Percentiles rank a stretch among this genome's conserved stretches.
Evolutionary conservation across 306 rosid genomes (phyloP).

Genomic region (Cyamopsis tetragonoloba): DNA sequence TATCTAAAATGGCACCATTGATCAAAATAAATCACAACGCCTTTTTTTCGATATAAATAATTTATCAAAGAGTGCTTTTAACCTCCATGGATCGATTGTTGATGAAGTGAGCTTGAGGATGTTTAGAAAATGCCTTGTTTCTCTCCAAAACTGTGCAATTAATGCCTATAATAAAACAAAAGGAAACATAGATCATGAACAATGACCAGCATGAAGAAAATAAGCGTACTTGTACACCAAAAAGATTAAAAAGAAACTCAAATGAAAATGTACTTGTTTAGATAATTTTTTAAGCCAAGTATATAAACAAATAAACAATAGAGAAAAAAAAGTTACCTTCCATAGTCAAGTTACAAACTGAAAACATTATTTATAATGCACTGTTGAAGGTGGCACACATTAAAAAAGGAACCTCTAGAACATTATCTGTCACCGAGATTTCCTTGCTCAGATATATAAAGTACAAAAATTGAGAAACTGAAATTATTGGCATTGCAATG

Average conservation of each 20-base stretch:
- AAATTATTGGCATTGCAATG: background rate
- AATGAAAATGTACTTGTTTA: background rate
- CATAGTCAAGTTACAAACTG: background rate
- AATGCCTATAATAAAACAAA: constrained; percentile 49
- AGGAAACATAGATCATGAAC: background rate
- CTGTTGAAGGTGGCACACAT: constrained; percentile 11
- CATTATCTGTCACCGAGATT: background rate
- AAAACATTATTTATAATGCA: constrained; percentile 8
- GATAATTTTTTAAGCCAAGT: background rate
- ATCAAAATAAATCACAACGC: constrained; percentile 23
- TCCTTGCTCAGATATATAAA: background rate
- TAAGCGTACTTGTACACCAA: background rate
- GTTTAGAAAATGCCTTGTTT: constrained; percentile 52
- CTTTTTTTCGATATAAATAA: constrained; percentile 6
- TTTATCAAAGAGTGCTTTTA: constrained; percentile 20
- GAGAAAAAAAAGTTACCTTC: constrained; percentile 6
- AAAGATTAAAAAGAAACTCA: background rate
- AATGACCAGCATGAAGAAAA: background rate
- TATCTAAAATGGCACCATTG: constrained; percentile 49
- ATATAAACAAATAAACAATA: constrained; percentile 15
- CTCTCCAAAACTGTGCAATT: constrained; percentile 75
- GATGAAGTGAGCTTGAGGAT: constrained; percentile 91
- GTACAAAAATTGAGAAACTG: constrained; percentile 6
- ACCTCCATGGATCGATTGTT: constrained; percentile 99
- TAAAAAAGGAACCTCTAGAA: constrained; percentile 13